These are phyloP conservation scores for Anthostomella pinea DNA, from an alignment of 2,329 filamentous ascomycete species.

Conservation along the genomic window DNA sequence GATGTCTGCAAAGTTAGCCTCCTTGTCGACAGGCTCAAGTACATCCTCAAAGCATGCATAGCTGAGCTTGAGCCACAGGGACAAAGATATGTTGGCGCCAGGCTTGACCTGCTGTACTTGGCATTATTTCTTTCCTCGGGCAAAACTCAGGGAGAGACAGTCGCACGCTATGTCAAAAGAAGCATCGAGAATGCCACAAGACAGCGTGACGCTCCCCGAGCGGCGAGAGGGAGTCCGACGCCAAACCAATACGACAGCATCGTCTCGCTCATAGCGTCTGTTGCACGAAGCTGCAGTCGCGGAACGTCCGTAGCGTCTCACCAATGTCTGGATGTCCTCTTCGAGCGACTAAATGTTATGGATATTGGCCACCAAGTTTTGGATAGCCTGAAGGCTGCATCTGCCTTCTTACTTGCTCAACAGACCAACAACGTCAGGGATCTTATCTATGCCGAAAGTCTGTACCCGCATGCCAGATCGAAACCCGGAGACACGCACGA, in stretches of 20 bases:
- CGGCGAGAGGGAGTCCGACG: conserved; percentile 13
- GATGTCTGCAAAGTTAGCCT: conserved; percentile 17
- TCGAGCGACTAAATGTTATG: conserved; percentile 37
- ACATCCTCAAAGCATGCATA: conserved; percentile 31
- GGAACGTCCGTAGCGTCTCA: conserved; percentile 27
- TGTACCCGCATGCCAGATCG: conserved; percentile 20
- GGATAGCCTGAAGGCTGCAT: conserved; percentile 41
- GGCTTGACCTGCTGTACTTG: conserved; percentile 21
- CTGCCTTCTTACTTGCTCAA: conserved; percentile 51
- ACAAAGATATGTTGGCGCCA: conserved; percentile 13
- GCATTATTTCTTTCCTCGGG: conserved; percentile 25
- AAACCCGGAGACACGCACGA: conserved; percentile 3
- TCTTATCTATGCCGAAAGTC: conserved; percentile 50
- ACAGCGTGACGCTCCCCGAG: conserved; percentile 5
- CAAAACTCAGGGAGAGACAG: conserved; percentile 8
- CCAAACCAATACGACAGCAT: conserved; percentile 25
- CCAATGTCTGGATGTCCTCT: conserved; percentile 34
- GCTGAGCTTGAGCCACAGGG: conserved; percentile 16
- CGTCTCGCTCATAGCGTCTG: conserved; percentile 28
- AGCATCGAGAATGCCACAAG: conserved; percentile 18
- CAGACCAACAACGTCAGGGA: conserved; percentile 52
- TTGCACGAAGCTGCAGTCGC: conserved; percentile 28
- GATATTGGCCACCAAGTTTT: conserved; percentile 33
- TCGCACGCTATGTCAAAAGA: conserved; percentile 10
- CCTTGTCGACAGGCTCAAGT: conserved; percentile 24